A percentile compares a stretch with the other conserved stretches of the same genome.
Conservation (phyloP, 2,329 filamentous ascomycete species). For the Beauveria sp. region DNA sequence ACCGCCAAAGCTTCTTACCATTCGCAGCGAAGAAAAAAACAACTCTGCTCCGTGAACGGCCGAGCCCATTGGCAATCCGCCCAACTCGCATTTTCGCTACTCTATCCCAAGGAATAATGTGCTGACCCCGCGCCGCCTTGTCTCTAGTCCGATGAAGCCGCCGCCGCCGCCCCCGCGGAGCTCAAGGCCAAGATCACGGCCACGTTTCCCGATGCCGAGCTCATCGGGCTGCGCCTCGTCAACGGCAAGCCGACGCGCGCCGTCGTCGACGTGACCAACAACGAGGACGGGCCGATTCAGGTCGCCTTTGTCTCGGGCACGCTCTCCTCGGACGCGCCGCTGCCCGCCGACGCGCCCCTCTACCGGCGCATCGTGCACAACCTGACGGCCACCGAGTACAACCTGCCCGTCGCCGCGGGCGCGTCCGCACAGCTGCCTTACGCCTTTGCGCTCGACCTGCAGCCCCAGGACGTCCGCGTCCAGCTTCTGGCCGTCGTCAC, state of each 20-base stretch:
- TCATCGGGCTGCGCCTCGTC: constrained; percentile 92
- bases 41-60: not conserved
- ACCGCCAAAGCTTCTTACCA: not conserved
- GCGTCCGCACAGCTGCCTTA: constrained; percentile 71
- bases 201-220: constrained; percentile 62
- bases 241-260: constrained; percentile 84
- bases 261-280: constrained; percentile 74
- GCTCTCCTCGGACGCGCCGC: constrained; percentile 52
- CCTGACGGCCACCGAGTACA: constrained; percentile 70
- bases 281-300: constrained; percentile 67
- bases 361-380: constrained; percentile 66
- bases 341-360: constrained; percentile 36
- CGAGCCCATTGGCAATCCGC: not conserved
- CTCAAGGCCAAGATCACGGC: constrained; percentile 59
- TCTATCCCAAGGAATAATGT: too few relatives aligned
- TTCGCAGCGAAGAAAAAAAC: not conserved
- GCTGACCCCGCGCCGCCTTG: not conserved
- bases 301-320: constrained; percentile 71
- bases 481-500: constrained; percentile 68
- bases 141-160: constrained; percentile 13
- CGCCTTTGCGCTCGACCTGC: constrained; percentile 82
- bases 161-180: constrained; percentile 16
- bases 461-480: constrained; percentile 80
- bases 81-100: too few relatives aligned
- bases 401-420: constrained; percentile 65